A percentile compares a stretch with the other conserved stretches of the same genome.
phyloP scores from a whole-genome alignment of 202 grass and related monocot species.

The Brachypodium distachyon region DNA sequence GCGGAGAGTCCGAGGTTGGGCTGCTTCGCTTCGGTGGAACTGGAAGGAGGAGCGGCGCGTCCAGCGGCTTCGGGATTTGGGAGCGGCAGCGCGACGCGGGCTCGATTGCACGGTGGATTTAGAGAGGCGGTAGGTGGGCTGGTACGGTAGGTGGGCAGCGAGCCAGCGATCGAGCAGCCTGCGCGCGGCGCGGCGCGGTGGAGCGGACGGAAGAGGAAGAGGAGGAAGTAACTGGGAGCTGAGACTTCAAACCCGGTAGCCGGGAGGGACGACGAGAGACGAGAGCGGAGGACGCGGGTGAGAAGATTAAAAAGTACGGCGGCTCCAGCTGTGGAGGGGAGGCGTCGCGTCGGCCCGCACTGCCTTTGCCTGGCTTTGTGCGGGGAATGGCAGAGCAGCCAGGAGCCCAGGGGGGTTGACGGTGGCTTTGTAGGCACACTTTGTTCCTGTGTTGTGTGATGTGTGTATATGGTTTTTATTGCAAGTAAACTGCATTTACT shows the following conservation, averaged over 20 bases:
- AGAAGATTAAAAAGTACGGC: conserved; percentile 37
- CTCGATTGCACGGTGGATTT: neutral
- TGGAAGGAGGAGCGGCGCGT: neutral
- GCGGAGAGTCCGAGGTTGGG: conserved; percentile 1
- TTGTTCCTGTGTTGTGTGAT: neutral
- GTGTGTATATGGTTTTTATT: neutral
- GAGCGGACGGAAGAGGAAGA: neutral
- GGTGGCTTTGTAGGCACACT: neutral
- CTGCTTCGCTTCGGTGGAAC: neutral
- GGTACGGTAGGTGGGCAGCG: neutral
- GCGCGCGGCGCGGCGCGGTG: neutral
- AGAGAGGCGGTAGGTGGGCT: conserved; percentile 15
- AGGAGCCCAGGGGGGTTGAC: conserved; percentile 6
- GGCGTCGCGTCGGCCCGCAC: conserved; percentile 39
- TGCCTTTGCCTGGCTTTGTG: neutral
- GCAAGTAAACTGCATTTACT: neutral
- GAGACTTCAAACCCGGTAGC: neutral
- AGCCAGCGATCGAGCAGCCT: neutral
- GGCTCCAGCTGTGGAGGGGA: conserved; percentile 36
- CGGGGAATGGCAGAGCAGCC: neutral
- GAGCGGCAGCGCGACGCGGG: neutral
- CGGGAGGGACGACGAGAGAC: neutral
- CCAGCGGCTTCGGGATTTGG: neutral
- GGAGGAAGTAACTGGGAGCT: neutral
- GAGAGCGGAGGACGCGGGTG: conserved; percentile 3